Percentiles rank a stretch among this genome's conserved stretches.
Conservation (phyloP, 345 rosid species). For the Moringa oleifera region DNA sequence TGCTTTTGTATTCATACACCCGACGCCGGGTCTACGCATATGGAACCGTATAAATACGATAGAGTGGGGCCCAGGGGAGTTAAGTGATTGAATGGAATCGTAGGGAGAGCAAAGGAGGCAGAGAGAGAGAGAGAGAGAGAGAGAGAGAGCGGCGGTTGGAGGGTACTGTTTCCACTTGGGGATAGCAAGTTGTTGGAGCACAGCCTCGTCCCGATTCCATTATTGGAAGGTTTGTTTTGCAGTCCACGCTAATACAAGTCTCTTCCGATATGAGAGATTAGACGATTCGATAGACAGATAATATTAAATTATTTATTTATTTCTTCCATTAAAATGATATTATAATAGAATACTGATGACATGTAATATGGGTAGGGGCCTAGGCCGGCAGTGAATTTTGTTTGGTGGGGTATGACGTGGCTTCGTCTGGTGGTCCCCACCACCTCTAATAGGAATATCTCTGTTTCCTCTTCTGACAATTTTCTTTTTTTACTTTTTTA, state of each 20-base stretch:
- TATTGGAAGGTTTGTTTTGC: conserved; percentile 47
- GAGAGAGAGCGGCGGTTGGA: conserved; percentile 22
- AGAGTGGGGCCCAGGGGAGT: too few species aligned
- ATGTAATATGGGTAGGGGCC: background rate
- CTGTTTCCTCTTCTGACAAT: conserved; percentile 30
- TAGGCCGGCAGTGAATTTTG: conserved; percentile 9
- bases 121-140: conserved; percentile 18
- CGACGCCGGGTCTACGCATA: too few species aligned
- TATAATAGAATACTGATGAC: too few species aligned
- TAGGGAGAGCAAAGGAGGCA: too few species aligned
- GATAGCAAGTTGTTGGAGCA: conserved; percentile 31
- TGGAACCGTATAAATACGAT: too few species aligned
- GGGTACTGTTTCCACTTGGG: conserved; percentile 39
- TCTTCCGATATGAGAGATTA: conserved; percentile 4
- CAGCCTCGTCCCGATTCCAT: conserved; percentile 61
- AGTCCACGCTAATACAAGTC: conserved; percentile 15
- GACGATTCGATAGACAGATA: background rate
- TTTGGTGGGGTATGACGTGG: conserved; percentile 26
- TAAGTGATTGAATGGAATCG: too few species aligned
- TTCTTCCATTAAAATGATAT: background rate
- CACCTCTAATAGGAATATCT: conserved; percentile 6
- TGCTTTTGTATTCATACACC: too few species aligned
- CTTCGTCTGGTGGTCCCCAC: conserved; percentile 19
- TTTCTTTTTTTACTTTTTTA: conserved; percentile 6
- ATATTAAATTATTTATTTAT: background rate